Base-by-base conservation (phyloP, 2,329 filamentous ascomycete species). In the Aphanoascus verrucosus region DNA sequence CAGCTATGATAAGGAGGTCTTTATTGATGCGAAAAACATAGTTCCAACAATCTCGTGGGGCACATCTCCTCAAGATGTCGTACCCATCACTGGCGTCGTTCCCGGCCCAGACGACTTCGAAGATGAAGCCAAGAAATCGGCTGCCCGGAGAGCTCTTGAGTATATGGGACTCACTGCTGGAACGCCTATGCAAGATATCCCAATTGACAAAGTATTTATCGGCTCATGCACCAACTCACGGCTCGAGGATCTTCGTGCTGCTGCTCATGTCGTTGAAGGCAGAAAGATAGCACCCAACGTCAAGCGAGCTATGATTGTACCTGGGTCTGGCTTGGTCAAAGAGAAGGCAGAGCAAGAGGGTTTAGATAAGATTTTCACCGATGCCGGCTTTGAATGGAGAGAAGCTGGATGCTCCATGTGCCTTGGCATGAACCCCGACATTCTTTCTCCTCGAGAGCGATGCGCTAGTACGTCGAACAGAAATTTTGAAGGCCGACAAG, bases 331-430 rank as follows among this genome's bases (percentile, higher is more conserved):
- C 60, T 80, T 97, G 6, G 86, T 98, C 63, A 97, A 96, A 77
- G 81, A 84, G 56, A 86, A 89, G 70, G 93, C 93, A 5, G 91
- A 98, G 72, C 75, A 80, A 1, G 93, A 97, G 71, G 91, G 91
- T 51, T 82, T 98, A 3, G 88, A 97, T 72, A 88, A 89, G 75
- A 86, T 96, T 66, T 97, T 98, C 71, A 66, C 74, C 7, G 88
- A 94, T 57, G 90, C 93, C 47, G 93, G 93, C 6, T 97, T 97
- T 61, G 91, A 97, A 69, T 97, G 91, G 91, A 83, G 93, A 67
- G 93, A 98, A 74, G 93, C 93, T 60, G 93, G 93, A 48, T 98
- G 93, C 80, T 94, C 88, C 58, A 98, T 98, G 93, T 97, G 93
- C 68, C 79, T 98, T 53, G 93, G 93, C 68, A 98, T 98, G 91